A percentile compares a stretch with the other conserved stretches of the same genome.
Evolutionary conservation across 192 early-diverging fungal species (phyloP).

Genomic region (Gorgonomyces haynaldii): DNA sequence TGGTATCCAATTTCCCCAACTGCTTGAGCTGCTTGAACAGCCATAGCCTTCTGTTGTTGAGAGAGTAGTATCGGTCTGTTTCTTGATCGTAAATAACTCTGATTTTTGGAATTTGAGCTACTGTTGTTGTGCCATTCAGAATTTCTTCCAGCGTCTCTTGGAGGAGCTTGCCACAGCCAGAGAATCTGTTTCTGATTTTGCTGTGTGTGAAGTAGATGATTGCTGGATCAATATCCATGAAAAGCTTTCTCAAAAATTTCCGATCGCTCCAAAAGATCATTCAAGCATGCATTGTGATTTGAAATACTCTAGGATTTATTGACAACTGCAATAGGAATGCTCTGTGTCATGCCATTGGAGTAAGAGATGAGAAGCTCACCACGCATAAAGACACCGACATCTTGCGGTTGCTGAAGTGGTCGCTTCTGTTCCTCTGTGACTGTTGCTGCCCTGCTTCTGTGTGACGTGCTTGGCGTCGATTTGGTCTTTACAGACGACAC

Average conservation of each 20-base stretch:
- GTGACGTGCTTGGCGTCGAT: too few relatives aligned
- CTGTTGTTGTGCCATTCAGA: background rate
- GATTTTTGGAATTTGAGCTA: background rate
- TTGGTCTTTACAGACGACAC: too few relatives aligned
- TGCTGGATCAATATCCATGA: conserved; percentile 1
- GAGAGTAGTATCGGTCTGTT: background rate
- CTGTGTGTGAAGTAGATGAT: background rate
- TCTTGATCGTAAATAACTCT: background rate
- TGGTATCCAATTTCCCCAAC: background rate
- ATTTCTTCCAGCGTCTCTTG: background rate
- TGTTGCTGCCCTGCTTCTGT: too few relatives aligned
- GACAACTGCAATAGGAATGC: conserved; percentile 27
- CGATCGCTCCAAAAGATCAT: too few relatives aligned
- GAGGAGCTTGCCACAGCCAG: background rate
- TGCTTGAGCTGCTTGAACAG: background rate
- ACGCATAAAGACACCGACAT: background rate
- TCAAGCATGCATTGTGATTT: too few relatives aligned
- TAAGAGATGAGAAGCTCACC: conserved; percentile 23
- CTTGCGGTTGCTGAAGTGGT: background rate
- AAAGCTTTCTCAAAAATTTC: too few relatives aligned
- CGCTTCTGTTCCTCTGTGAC: too few relatives aligned
- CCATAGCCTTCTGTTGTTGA: conserved; percentile 2
- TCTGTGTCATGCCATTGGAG: conserved; percentile 26
- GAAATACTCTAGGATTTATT: too few relatives aligned
- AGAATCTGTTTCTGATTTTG: conserved; percentile 3